Evolutionary conservation across 1,139 yeast species (phyloP).

Genomic region (Saccharomyces hybrid): DNA sequence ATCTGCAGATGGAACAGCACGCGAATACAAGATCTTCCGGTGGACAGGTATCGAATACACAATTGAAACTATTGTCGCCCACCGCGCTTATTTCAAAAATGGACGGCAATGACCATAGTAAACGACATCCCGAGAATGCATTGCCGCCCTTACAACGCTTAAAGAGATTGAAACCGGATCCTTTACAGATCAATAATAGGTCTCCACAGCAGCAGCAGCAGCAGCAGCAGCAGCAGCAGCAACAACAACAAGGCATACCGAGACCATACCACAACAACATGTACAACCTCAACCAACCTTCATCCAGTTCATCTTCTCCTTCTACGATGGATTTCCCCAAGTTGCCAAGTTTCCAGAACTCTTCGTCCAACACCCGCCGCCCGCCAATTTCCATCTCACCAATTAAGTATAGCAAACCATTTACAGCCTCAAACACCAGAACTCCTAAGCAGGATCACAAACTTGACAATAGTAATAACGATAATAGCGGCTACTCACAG

Average conservation of each 20-base stretch:
- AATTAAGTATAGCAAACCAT: not conserved
- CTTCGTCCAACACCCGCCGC: not conserved
- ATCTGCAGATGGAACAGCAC: not conserved
- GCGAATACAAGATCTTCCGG: not conserved
- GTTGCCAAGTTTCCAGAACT: not conserved
- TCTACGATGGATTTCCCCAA: not conserved
- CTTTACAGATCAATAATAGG: not conserved
- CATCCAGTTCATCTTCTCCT: not conserved
- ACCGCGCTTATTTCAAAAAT: not conserved
- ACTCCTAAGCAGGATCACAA: not conserved
- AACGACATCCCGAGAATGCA: not conserved
- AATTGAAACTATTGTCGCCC: not conserved
- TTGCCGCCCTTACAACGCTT: not conserved
- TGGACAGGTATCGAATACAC: not conserved
- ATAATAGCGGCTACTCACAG: not conserved
- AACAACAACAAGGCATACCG: not conserved
- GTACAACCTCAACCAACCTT: not conserved
- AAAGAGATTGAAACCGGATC: not conserved
- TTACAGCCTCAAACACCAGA: not conserved
- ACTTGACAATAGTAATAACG: not conserved
- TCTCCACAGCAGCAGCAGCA: not conserved
- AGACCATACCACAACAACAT: not conserved
- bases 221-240: not conserved
- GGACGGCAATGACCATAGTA: not conserved
- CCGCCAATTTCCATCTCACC: not conserved